These are phyloP conservation scores for Phytopythium mirpurense DNA, from an alignment of 352 stramenopile species.

Conservation along the genomic window DNA sequence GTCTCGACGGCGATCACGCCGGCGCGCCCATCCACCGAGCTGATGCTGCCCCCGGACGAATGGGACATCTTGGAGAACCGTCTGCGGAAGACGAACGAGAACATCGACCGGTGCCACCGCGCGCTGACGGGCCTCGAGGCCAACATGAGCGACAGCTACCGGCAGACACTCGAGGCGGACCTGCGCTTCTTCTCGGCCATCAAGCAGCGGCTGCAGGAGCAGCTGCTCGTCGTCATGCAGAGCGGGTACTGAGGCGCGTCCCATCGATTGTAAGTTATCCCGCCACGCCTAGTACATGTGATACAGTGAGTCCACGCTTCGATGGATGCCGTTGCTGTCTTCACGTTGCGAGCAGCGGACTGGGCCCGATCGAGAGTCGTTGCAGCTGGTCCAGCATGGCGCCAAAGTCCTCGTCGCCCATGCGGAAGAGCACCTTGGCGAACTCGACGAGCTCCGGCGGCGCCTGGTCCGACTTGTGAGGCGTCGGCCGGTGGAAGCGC, in stretches of 20 bases:
- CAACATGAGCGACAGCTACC: slow-evolving; percentile 47
- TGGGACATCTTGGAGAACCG: slow-evolving; percentile 61
- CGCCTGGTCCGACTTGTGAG: background rate
- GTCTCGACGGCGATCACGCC: slow-evolving; percentile 44
- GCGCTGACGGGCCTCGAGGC: slow-evolving; percentile 36
- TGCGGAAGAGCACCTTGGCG: background rate
- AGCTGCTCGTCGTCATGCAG: slow-evolving; percentile 68
- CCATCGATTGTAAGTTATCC: background rate
- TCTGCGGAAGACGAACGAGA: slow-evolving; percentile 64
- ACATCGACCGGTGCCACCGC: slow-evolving; percentile 57
- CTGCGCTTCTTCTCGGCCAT: slow-evolving; percentile 68
- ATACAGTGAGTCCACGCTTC: background rate
- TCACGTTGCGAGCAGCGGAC: too few relatives aligned
- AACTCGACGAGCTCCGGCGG: slow-evolving; percentile 6
- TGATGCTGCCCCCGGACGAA: slow-evolving; percentile 51
- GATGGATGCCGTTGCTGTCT: too few relatives aligned
- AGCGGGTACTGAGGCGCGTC: slow-evolving; percentile 33
- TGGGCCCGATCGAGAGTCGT: background rate
- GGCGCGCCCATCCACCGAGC: slow-evolving; percentile 19
- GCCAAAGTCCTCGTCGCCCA: slow-evolving; percentile 5
- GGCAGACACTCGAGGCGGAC: slow-evolving; percentile 53
- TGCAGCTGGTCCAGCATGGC: background rate
- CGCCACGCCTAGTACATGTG: background rate
- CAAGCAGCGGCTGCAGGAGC: slow-evolving; percentile 68
- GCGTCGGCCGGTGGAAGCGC: background rate